phyloP scores from a whole-genome alignment of 2,329 filamentous ascomycete species.

The Penicillium digitatum region DNA sequence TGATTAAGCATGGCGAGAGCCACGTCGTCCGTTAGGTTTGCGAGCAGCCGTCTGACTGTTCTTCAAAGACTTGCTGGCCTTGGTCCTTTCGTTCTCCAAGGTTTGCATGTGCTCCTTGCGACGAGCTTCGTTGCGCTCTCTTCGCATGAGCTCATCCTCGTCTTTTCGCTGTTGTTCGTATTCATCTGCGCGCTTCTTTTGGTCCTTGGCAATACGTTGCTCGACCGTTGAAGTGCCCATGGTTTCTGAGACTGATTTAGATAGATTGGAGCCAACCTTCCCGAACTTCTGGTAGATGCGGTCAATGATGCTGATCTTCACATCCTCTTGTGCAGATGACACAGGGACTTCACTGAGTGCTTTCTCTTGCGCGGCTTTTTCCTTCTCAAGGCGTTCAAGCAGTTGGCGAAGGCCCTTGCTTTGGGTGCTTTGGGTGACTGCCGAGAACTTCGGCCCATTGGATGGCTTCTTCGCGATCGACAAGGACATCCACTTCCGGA shows the following conservation, averaged over 20 bases:
- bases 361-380: conserved; percentile 10
- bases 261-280: conserved; percentile 7
- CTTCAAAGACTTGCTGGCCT: conserved; percentile 18
- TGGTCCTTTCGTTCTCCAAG: conserved; percentile 24
- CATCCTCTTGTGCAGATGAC: not conserved
- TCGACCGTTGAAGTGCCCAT: conserved; percentile 3
- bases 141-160: conserved; percentile 30
- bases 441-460: not conserved
- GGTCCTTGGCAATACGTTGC: conserved; percentile 28
- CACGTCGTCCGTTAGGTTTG: not conserved
- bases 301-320: conserved; percentile 33
- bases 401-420: conserved; percentile 19
- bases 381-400: conserved; percentile 12
- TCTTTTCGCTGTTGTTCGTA: conserved; percentile 30
- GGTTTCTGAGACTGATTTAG: conserved; percentile 8
- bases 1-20: conserved; percentile 10
- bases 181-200: conserved; percentile 29
- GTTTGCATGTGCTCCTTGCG: conserved; percentile 26
- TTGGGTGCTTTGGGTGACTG: conserved; percentile 1
- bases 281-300: conserved; percentile 20
- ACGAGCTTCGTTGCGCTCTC: conserved; percentile 36
- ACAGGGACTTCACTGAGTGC: conserved; percentile 1
- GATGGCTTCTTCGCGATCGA: conserved; percentile 15
- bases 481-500: conserved; percentile 31
- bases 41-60: conserved; percentile 11